A percentile compares a stretch with the other conserved stretches of the same genome.
Conservation (phyloP, 495 filamentous ascomycete genomes). For the Hypoxylon subgilvum region DNA sequence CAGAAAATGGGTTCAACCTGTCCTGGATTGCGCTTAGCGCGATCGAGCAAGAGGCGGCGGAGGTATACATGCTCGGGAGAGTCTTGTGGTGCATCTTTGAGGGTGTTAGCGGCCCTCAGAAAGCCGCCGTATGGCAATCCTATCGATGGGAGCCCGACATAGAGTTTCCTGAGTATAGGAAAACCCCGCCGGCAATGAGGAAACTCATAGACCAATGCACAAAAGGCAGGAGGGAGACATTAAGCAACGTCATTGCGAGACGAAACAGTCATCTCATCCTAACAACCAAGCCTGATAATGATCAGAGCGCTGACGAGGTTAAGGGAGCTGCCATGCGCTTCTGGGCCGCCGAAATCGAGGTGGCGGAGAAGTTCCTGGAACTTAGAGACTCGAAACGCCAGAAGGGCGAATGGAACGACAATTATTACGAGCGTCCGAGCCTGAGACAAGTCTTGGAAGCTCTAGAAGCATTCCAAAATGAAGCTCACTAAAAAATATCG, state of each 20-base stretch:
- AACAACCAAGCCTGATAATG: slow-evolving; percentile 22
- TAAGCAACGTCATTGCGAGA: slow-evolving; percentile 47
- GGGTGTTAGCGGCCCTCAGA: slow-evolving; percentile 53
- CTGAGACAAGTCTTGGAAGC: slow-evolving; percentile 43
- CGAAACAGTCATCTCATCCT: slow-evolving; percentile 48
- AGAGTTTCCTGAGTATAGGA: slow-evolving; percentile 52
- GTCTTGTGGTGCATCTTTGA: slow-evolving; percentile 62
- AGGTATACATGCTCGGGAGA: slow-evolving; percentile 60
- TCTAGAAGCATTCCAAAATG: slow-evolving; percentile 32
- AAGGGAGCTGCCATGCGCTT: slow-evolving; percentile 42
- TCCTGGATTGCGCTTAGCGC: slow-evolving; percentile 52
- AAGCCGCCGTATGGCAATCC: slow-evolving; percentile 55
- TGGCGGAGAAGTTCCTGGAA: slow-evolving; percentile 47
- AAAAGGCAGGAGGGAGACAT: slow-evolving; percentile 43
- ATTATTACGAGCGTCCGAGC: slow-evolving; percentile 49
- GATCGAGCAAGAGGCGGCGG: slow-evolving; percentile 53
- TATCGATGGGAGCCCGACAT: slow-evolving; percentile 54
- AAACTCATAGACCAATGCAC: slow-evolving; percentile 53
- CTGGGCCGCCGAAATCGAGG: slow-evolving; percentile 51
- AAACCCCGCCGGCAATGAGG: slow-evolving; percentile 47
- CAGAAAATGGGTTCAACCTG: slow-evolving; percentile 51
- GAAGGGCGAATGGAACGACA: slow-evolving; percentile 49
- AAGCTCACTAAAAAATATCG: slow-evolving; percentile 6
- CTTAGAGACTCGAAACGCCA: slow-evolving; percentile 39
- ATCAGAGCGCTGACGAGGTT: slow-evolving; percentile 41